Evolutionary conservation across 441 rosid genomes (phyloP), one percentile per base, ranked within the genome.

Genomic region (Biscutella laevigata): DNA sequence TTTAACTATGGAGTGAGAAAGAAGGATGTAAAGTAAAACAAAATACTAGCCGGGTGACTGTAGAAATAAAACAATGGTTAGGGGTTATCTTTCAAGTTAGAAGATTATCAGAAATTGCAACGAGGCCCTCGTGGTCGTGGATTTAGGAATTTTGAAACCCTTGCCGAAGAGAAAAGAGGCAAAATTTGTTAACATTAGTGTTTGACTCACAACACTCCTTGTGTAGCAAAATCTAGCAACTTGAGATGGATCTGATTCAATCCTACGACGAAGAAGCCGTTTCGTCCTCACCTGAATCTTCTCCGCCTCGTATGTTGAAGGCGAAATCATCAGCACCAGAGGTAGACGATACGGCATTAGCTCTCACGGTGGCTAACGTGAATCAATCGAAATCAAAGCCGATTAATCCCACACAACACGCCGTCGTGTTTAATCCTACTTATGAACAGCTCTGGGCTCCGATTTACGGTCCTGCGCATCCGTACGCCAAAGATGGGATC

Each of bases 401-500:
- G 1, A 84, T 94, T 36, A 87, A 89, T 45, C 99, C 97, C 0
- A 71, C 73, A 3, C 94, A 92, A 44, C 96, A 87, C 70, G 77
- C 66, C 35, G 78, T 94, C 32, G 59, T 74, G 41, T 80, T 77
- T 61, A 94, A 94, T 61, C 99, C 97, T 5, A 84, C 94, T 15
- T 81, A 76, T 58, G 96, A 94, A 13, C 95, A 89, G 80, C 87
- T 94, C 4, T 84, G 96, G 97, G 88, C 99, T 35, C 99, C 97
- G 4, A 86, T 88, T 50, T 38, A 57, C 6, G 95, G 97, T 32
- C 97, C 97, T 1, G 73, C 92, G 10, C 97, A 88, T 65, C 97
- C 99, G 3, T 86, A 77, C 73, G 97, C 97, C 24, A 84, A 84
- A 72, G 95, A 86, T 30, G 99, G 99, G 6, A 74, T 88, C 30